Base-by-base conservation (phyloP, 2,329 filamentous ascomycete genomes). In the Penicillium frequentans region DNA sequence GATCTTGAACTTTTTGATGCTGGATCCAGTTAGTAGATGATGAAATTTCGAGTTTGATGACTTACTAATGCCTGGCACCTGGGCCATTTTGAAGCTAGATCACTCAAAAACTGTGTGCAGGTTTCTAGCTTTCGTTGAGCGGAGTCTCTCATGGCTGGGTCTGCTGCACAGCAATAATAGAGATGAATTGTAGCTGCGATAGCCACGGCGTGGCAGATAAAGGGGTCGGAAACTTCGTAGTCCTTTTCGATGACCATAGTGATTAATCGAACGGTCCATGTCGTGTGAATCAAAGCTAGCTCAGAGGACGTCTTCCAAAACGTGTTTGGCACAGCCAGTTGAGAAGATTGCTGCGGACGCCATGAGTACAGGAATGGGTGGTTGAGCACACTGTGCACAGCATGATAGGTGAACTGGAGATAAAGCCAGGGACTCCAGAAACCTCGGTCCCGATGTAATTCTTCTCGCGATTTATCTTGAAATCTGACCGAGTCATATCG, bases 301-400 rank as follows among this genome's bases (percentile, higher is more conserved):
- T 83, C 81, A 0, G 79, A 81, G 0, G 80, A 82, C 3, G 79
- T 70, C 31, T 78, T 73, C 81, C 81, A 83, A 54, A 83, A 83
- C 0, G 79, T 81, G 51, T 83, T 83, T 0, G 81, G 81, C 3
- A 82, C 81, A 0, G 77, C 77, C 19, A 82, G 68, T 44, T 82
- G 81, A 2, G 76, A 72, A 47, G 81, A 81, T 62, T 81, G 77
- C 55, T 81, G 80, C 0, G 80, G 78, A 3, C 78, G 77, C 21
- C 81, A 74, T 6, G 81, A 81, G 64, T 82, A 70, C 9, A 70
- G 51, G 23, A 72, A 72, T 8, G 70, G 70, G 45, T 72, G 70
- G 26, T 72, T 72, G 6, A 72, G 55, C 19, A 71, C 60, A 44
- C 61, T 68, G 52, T 70, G 69, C 23, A 72, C 67, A 5, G 66